Percentiles rank a stretch among this genome's conserved stretches.
phyloP scores from a whole-genome alignment of 352 stramenopile species.

The Globisporangium spiculum region DNA sequence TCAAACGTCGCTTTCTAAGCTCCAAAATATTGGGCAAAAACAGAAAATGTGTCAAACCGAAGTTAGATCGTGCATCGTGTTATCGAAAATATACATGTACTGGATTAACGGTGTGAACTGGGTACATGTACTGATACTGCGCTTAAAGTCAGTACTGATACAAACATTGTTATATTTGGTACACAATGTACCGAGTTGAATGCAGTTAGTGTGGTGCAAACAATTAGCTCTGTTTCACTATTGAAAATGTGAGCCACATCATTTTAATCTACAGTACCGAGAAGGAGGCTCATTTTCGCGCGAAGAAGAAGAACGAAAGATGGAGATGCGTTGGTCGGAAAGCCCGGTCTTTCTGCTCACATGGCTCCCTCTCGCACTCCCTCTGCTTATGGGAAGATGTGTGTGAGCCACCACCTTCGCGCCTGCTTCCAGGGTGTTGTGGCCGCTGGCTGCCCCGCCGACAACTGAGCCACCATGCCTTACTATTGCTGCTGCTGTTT shows the following conservation, averaged over 20 bases:
- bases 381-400: conserved; percentile 1
- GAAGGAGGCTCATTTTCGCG: not conserved
- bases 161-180: not conserved
- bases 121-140: not conserved
- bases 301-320: conserved; percentile 1
- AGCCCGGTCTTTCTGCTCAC: not conserved
- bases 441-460: not conserved
- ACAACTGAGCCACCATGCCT: not conserved
- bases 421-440: not conserved
- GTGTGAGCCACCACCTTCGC: conserved; percentile 5
- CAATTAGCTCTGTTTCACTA: not conserved
- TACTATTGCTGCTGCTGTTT: not conserved
- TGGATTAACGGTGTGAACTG: not conserved
- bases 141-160: not conserved
- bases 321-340: not conserved
- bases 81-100: not conserved
- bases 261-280: not conserved
- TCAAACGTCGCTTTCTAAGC: not conserved
- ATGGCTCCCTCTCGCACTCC: not conserved
- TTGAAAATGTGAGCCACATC: not conserved
- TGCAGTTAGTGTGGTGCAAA: not conserved
- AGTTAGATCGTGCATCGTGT: not conserved
- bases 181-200: not conserved
- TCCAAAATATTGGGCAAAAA: not conserved
- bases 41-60: not conserved